A percentile compares a stretch with the other conserved stretches of the same genome.
phyloP scores from a whole-genome alignment of 2,329 filamentous ascomycete species.

The Pseudocercospora crystallina region DNA sequence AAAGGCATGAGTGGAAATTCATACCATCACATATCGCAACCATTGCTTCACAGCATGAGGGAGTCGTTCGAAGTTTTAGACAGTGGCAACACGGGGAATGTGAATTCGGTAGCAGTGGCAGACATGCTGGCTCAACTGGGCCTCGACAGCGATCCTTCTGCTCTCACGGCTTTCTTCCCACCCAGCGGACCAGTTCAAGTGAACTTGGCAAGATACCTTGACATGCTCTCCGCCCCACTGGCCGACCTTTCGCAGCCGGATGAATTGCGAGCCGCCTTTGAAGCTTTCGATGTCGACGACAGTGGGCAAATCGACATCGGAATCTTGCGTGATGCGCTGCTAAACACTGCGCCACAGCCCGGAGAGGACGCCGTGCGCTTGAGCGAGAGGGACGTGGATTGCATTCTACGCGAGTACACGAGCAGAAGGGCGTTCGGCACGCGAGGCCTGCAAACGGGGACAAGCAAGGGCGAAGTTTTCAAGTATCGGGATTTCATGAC shows the following conservation, averaged over 20 bases:
- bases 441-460: conserved; percentile 51
- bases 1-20: conserved; percentile 20
- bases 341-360: conserved; percentile 77
- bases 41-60: conserved; percentile 81
- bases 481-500: conserved; percentile 88
- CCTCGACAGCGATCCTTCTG: conserved; percentile 68
- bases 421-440: conserved; percentile 75
- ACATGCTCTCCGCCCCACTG: conserved; percentile 73
- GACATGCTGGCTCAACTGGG: conserved; percentile 87
- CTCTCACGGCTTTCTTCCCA: conserved; percentile 81
- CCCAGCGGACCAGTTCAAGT: conserved; percentile 65
- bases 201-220: conserved; percentile 81
- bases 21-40: conserved; percentile 72
- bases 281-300: conserved; percentile 93
- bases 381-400: conserved; percentile 75
- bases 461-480: conserved; percentile 77
- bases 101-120: conserved; percentile 78
- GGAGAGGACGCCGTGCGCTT: conserved; percentile 59
- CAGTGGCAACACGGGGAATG: conserved; percentile 78
- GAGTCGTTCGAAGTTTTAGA: conserved; percentile 95
- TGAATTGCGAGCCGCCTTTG: conserved; percentile 86
- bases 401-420: conserved; percentile 82
- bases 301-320: conserved; percentile 85
- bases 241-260: conserved; percentile 71
- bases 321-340: conserved; percentile 77